phyloP scores from a whole-genome alignment of 371 early-diverging fungal genomes.

The Mucor circinelloides region DNA sequence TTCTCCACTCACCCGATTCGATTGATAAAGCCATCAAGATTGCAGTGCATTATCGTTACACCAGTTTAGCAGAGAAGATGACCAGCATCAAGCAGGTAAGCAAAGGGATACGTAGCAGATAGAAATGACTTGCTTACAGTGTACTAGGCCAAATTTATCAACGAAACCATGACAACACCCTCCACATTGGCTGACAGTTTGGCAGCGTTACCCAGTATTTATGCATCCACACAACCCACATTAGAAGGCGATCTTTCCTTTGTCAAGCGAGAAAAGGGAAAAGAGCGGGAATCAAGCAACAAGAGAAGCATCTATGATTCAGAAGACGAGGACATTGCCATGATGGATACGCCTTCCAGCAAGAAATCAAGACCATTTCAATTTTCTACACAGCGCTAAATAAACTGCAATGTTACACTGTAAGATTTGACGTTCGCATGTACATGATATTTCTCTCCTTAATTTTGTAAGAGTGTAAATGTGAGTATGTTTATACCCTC shows the following conservation, averaged over 20 bases:
- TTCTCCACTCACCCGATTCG: slow-evolving; percentile 59
- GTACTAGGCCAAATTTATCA: slow-evolving; percentile 17
- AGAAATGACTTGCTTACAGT: too few relatives aligned
- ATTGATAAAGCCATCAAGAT: slow-evolving; percentile 84
- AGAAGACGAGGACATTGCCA: neutral
- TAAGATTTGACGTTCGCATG: neutral
- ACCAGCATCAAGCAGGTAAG: slow-evolving; percentile 73
- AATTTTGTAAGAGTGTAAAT: neutral
- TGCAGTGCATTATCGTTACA: slow-evolving; percentile 67
- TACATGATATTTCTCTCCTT: neutral
- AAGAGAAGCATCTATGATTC: neutral
- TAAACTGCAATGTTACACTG: neutral
- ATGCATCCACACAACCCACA: slow-evolving; percentile 3
- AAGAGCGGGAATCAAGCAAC: neutral
- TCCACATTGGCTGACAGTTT: slow-evolving; percentile 10
- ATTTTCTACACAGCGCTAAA: slow-evolving; percentile 1
- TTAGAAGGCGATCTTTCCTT: slow-evolving; percentile 11
- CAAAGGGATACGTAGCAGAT: too few relatives aligned
- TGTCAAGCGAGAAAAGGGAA: neutral
- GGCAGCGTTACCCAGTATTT: neutral
- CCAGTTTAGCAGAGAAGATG: slow-evolving; percentile 78
- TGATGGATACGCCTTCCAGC: neutral
- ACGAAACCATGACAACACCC: neutral
- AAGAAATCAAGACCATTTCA: slow-evolving; percentile 12
- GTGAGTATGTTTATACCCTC: neutral